Evolutionary conservation across 2,329 filamentous ascomycete species (phyloP).

Genomic region (Alternaria triticimaculans): DNA sequence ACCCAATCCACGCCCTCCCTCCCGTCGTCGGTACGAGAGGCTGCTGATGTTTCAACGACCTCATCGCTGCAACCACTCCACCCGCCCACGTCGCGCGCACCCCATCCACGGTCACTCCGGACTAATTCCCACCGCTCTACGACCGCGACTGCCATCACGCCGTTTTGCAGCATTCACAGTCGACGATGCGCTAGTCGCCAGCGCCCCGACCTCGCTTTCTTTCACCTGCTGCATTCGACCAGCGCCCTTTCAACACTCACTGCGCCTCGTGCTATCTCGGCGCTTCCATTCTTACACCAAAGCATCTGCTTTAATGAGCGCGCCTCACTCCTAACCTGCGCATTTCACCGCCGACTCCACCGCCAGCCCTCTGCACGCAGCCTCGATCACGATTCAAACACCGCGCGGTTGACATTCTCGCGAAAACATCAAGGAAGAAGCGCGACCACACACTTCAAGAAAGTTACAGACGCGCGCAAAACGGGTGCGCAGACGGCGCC

Average conservation of each 20-base stretch:
- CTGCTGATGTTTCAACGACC: constrained; percentile 12
- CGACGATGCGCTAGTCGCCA: constrained; percentile 13
- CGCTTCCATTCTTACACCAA: constrained; percentile 5
- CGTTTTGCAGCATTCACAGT: constrained; percentile 1
- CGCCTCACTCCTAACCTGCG: not conserved
- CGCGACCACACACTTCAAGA: not conserved
- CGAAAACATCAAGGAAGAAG: not conserved
- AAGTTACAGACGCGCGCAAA: constrained; percentile 10
- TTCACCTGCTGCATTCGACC: constrained; percentile 13
- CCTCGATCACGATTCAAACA: not conserved
- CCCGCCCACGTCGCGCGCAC: constrained; percentile 8
- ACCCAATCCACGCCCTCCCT: not conserved
- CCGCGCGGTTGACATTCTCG: not conserved
- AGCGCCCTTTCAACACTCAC: constrained; percentile 17
- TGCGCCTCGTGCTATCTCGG: constrained; percentile 5
- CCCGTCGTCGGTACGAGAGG: not conserved
- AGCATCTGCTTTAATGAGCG: not conserved
- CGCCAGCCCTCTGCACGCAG: not conserved
- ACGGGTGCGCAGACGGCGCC: constrained; percentile 41
- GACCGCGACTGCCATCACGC: constrained; percentile 18
- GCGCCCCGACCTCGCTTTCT: constrained; percentile 9
- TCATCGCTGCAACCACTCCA: constrained; percentile 16
- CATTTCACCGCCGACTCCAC: not conserved
- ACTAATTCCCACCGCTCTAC: constrained; percentile 1
- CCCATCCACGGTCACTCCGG: constrained; percentile 3